These are phyloP conservation scores for Pestalotiopsis sp. DNA, from an alignment of 2,329 filamentous ascomycete species.

Conservation along the genomic window DNA sequence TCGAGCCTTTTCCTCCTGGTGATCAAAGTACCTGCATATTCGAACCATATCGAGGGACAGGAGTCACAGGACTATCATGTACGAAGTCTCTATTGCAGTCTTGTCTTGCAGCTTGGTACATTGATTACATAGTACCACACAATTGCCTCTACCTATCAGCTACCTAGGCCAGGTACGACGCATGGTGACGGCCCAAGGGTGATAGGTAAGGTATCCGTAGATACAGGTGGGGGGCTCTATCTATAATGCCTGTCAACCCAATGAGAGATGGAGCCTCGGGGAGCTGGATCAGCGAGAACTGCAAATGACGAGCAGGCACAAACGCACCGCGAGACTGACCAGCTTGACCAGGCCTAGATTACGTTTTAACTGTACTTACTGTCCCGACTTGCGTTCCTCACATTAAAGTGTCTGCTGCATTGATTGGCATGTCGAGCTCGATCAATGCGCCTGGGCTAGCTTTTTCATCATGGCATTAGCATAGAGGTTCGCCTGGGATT, in stretches of 20 bases:
- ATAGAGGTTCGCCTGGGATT: neutral
- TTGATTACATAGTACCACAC: neutral
- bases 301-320: neutral
- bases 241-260: neutral
- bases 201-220: neutral
- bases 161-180: neutral
- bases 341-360: neutral
- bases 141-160: neutral
- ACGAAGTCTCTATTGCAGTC: too few species aligned
- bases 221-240: neutral
- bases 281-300: neutral
- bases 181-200: neutral
- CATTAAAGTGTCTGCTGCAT: neutral
- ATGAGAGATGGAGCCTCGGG: neutral
- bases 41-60: neutral
- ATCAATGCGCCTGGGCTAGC: neutral
- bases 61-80: neutral
- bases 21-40: neutral
- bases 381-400: neutral
- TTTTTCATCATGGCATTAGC: neutral
- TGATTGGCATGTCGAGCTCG: neutral
- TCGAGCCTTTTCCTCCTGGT: neutral
- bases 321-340: neutral
- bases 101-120: neutral
- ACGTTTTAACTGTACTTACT: neutral